These are phyloP conservation scores for Russula sp. DNA, from an alignment of 768 basidiomycete genomes.

Conservation along the genomic window DNA sequence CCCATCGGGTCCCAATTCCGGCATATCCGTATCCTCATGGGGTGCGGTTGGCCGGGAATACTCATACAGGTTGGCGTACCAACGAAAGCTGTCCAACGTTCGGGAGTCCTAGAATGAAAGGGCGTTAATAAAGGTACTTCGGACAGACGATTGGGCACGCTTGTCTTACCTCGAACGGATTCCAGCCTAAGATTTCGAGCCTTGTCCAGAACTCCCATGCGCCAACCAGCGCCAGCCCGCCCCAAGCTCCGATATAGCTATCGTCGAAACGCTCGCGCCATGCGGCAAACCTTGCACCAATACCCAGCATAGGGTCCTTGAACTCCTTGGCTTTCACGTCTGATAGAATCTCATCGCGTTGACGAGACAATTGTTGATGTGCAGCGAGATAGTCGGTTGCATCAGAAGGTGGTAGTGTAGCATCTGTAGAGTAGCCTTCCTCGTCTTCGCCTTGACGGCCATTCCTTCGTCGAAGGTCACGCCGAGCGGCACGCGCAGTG, in stretches of 20 bases:
- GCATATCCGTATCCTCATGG: constrained; percentile 42
- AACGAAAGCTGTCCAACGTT: constrained; percentile 74
- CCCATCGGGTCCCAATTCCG: constrained; percentile 74
- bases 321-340: constrained; percentile 88
- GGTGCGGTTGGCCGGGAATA: constrained; percentile 50
- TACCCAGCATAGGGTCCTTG: constrained; percentile 68
- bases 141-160: not conserved
- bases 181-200: constrained; percentile 83
- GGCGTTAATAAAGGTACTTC: constrained; percentile 8
- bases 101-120: constrained; percentile 43
- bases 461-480: constrained; percentile 42
- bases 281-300: constrained; percentile 57
- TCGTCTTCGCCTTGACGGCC: constrained; percentile 41
- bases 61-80: constrained; percentile 75
- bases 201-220: constrained; percentile 97
- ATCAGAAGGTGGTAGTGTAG: constrained; percentile 64
- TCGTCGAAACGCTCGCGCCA: constrained; percentile 81
- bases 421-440: constrained; percentile 88
- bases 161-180: constrained; percentile 68
- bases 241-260: constrained; percentile 85
- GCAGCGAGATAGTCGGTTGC: constrained; percentile 67
- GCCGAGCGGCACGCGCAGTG: constrained; percentile 56
- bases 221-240: constrained; percentile 79
- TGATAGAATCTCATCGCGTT: constrained; percentile 58
- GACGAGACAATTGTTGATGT: constrained; percentile 48